Conservation (phyloP, 202 grass and related monocot genomes). For the Panicum hallii region DNA sequence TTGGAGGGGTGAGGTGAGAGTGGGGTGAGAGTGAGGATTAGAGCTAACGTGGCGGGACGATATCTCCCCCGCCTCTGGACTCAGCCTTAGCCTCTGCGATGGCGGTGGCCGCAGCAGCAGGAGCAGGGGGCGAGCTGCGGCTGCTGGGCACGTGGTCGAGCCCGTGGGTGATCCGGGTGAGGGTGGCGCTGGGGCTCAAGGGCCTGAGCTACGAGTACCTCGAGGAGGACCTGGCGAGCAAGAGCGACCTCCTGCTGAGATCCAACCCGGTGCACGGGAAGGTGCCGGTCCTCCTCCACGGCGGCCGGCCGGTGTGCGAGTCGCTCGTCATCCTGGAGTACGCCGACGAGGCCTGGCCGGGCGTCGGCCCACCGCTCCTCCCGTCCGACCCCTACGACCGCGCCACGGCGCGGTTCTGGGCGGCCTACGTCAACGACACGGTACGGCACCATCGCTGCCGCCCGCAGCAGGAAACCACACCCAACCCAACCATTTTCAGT, state of each 20-base stretch:
- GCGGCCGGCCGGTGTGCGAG: slow-evolving; percentile 56
- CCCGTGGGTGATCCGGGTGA: slow-evolving; percentile 52
- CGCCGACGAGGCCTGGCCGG: slow-evolving; percentile 51
- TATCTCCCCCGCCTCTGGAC: too few species aligned
- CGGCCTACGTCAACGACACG: slow-evolving; percentile 56
- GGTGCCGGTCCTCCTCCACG: slow-evolving; percentile 70
- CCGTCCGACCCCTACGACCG: slow-evolving; percentile 49
- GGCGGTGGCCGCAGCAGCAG: slow-evolving; percentile 14
- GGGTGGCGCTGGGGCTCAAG: slow-evolving; percentile 46
- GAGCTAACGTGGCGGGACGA: too few species aligned
- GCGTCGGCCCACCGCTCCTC: slow-evolving; percentile 33
- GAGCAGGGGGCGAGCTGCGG: slow-evolving; percentile 41
- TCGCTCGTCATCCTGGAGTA: slow-evolving; percentile 60
- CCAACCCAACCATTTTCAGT: not conserved
- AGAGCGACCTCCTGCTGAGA: slow-evolving; percentile 60
- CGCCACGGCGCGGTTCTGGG: slow-evolving; percentile 63
- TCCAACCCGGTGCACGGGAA: slow-evolving; percentile 69
- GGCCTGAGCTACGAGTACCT: slow-evolving; percentile 59
- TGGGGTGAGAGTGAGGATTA: too few species aligned
- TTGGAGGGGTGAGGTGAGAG: too few species aligned
- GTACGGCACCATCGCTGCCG: not conserved
- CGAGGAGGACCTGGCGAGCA: slow-evolving; percentile 47
- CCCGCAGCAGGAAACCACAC: too few species aligned
- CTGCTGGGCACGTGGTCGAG: slow-evolving; percentile 57
- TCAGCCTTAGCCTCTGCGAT: not conserved